These are phyloP conservation scores for Ensete ventricosum DNA, from an alignment of 176 grass and related monocot genomes.

Conservation along the genomic window DNA sequence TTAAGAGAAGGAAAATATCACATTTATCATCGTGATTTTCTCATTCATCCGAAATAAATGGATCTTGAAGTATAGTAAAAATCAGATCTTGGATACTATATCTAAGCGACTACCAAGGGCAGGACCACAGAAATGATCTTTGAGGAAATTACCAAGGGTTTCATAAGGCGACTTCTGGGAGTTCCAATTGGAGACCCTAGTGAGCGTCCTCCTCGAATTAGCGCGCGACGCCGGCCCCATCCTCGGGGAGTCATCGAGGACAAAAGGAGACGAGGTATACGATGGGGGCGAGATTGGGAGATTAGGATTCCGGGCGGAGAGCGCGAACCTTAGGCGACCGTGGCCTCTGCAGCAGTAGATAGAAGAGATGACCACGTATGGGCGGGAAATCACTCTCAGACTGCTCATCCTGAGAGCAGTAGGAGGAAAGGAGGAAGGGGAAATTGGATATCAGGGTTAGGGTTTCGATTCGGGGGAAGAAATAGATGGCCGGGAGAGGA, in stretches of 20 bases:
- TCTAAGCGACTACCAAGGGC: no score
- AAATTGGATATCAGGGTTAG: background rate
- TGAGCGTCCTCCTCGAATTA: constrained; percentile 44
- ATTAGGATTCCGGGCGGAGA: constrained; percentile 18
- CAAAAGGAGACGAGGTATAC: constrained; percentile 32
- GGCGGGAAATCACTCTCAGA: constrained; percentile 32
- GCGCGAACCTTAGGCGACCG: constrained; percentile 25
- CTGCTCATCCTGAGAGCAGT: constrained; percentile 45
- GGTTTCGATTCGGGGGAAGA: background rate
- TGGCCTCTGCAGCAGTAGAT: constrained; percentile 34
- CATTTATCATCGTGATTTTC: no score
- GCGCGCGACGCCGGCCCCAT: constrained; percentile 22
- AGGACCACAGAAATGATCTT: background rate
- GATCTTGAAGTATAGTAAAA: no score
- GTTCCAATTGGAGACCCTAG: constrained; percentile 79
- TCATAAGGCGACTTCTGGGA: constrained; percentile 86
- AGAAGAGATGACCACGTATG: constrained; percentile 31
- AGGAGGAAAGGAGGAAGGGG: background rate
- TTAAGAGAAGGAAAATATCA: no score
- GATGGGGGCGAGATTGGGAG: constrained; percentile 30
- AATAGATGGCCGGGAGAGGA: background rate
- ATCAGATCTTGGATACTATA: no score
- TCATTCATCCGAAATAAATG: no score
- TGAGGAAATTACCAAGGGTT: constrained; percentile 56
- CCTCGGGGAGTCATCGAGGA: constrained; percentile 57